Evolutionary conservation across 345 rosid species (phyloP), one percentile per base, ranked within the genome.

Genomic region (Citrus sinensis): DNA sequence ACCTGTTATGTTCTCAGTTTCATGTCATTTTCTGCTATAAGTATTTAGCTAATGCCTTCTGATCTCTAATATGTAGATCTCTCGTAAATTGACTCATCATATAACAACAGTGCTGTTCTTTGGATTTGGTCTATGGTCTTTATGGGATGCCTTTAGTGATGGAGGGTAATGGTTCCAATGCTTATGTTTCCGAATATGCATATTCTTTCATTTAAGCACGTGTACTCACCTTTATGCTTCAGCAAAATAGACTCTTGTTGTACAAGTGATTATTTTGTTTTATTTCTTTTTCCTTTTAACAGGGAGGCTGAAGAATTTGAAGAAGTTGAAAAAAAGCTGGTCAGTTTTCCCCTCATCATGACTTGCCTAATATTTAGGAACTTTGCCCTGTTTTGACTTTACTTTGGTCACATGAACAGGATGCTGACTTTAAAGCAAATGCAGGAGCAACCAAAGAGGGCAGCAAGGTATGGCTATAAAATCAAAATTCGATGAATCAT

Each of bases 81-180:
- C 99, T 85, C 93, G 97, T 27, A 88, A 87, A 82, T 96, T 90
- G 98, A 91, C 95, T 1, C 97, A 92, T 86, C 97, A 92, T 84
- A 84, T 92, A 74, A 88, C 97, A 39, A 93, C 97, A n/a, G 2
- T 89, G 74, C 78, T 96, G 80, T 96, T 93, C 85, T 92, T 91
- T 76, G 92, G 89, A 73, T 95, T 93, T 63, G 98, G 97, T 49
- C 64, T 95, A 14, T 92, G 90, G 95, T 96, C 99, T 35, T 81
- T 96, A 80, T 92, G 98, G 95, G 99, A 96, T 37, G 94, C 86
- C 79, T 89, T 92, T 81, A 89, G 62, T 37, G 90, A 85, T 73
- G 84, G 78, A 80, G 97, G 97, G 97, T 93, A 93, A 83, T 58
- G 16, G 19, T 54, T 58, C 72, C 32, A 60, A 29, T 27, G 9